phyloP scores from a whole-genome alignment of 2,329 filamentous ascomycete genomes.

The Aspergillus quadricinctus region DNA sequence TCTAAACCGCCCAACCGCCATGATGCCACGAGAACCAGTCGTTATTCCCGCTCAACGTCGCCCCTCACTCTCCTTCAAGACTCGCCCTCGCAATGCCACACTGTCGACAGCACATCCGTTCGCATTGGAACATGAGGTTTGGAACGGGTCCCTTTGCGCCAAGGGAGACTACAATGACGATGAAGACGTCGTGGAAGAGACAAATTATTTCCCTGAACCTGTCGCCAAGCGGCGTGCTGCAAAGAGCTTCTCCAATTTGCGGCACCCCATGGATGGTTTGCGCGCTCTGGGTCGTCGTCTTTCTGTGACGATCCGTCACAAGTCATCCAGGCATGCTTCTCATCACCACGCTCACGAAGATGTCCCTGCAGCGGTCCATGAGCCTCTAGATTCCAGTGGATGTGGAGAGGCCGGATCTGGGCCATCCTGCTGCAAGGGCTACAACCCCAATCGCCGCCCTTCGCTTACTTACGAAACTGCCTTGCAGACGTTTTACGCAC shows the following conservation, averaged over 20 bases:
- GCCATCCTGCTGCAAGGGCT: slow-evolving; percentile 24
- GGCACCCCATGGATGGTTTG: slow-evolving; percentile 39
- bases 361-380: slow-evolving; percentile 13
- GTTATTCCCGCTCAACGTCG: slow-evolving; percentile 29
- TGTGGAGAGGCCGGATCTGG: slow-evolving; percentile 22
- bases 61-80: slow-evolving; percentile 35
- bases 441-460: slow-evolving; percentile 31
- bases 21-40: slow-evolving; percentile 30
- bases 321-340: slow-evolving; percentile 29
- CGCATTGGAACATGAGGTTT: slow-evolving; percentile 18
- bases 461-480: slow-evolving; percentile 34
- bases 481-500: slow-evolving; percentile 31
- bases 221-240: slow-evolving; percentile 30
- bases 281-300: slow-evolving; percentile 39
- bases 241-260: slow-evolving; percentile 41
- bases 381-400: slow-evolving; percentile 17
- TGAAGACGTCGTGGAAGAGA: slow-evolving; percentile 28
- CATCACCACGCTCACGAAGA: slow-evolving; percentile 13
- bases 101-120: slow-evolving; percentile 19
- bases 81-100: slow-evolving; percentile 36
- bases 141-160: slow-evolving; percentile 19
- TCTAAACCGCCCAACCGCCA: background rate
- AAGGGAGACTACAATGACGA: slow-evolving; percentile 22
- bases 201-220: slow-evolving; percentile 28
- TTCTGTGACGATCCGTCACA: slow-evolving; percentile 38